Evolutionary conservation across 495 filamentous ascomycete species (phyloP).

Genomic region (Cenococcum geophilum): DNA sequence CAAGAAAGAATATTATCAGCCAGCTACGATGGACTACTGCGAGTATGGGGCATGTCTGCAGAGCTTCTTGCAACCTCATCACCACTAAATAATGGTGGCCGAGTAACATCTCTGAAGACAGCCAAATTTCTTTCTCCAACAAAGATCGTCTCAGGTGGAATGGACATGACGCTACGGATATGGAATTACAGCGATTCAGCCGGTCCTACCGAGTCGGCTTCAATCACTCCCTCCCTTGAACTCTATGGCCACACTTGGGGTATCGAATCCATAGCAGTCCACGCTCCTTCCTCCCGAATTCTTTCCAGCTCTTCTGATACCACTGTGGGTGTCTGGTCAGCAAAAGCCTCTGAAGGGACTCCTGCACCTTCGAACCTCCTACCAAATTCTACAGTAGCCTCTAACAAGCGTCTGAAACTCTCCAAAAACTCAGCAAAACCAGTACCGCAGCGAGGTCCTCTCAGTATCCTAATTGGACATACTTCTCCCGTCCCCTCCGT

Average conservation of each 20-base stretch:
- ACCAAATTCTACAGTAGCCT: constrained; percentile 44
- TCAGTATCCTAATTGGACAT: constrained; percentile 66
- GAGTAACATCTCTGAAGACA: constrained; percentile 68
- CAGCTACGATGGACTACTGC: constrained; percentile 79
- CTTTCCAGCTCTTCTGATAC: constrained; percentile 79
- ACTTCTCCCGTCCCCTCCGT: constrained; percentile 63
- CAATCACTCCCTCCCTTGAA: constrained; percentile 69
- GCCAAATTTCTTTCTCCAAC: constrained; percentile 72
- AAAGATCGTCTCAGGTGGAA: constrained; percentile 69
- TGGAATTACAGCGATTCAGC: constrained; percentile 71
- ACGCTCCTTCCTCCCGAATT: constrained; percentile 64
- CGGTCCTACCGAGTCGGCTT: constrained; percentile 44
- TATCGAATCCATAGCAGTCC: constrained; percentile 71
- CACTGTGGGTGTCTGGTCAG: constrained; percentile 77
- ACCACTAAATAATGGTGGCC: constrained; percentile 57
- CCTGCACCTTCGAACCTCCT: constrained; percentile 60
- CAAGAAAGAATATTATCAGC: constrained; percentile 75
- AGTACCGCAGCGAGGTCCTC: constrained; percentile 69
- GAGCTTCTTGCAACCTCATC: constrained; percentile 66
- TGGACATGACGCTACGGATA: constrained; percentile 76
- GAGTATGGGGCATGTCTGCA: constrained; percentile 84
- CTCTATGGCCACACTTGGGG: constrained; percentile 76
- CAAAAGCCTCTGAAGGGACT: constrained; percentile 64
- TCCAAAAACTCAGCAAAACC: constrained; percentile 49
- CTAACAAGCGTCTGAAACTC: constrained; percentile 72